phyloP scores from a whole-genome alignment of 2,329 filamentous ascomycete genomes.

The Ophiocordyceps polyrhachis-furcata region DNA sequence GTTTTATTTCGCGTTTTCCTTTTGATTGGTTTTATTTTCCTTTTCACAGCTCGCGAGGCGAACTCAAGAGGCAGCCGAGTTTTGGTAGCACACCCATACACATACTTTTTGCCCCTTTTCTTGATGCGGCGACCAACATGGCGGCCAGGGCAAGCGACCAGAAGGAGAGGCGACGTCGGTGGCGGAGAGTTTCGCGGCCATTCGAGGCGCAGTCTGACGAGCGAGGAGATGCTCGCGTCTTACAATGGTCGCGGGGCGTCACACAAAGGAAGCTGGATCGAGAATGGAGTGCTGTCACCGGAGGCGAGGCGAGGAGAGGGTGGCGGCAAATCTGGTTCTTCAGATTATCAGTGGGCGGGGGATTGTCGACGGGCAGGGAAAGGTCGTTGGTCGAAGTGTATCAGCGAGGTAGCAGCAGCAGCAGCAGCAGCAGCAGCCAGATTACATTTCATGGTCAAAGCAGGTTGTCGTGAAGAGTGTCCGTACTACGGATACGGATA shows the following conservation, averaged over 20 bases:
- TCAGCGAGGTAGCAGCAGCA: background rate
- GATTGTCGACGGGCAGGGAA: background rate
- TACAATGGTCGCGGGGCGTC: background rate
- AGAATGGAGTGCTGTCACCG: background rate
- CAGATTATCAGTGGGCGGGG: background rate
- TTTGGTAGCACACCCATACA: background rate
- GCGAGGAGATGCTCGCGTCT: background rate
- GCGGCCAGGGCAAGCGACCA: background rate
- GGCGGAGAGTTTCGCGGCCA: background rate
- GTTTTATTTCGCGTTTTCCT: background rate
- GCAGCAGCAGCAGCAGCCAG: background rate
- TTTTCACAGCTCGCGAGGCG: background rate
- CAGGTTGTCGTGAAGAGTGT: background rate
- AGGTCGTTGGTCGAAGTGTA: background rate
- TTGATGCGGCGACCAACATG: background rate
- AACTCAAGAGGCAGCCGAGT: background rate
- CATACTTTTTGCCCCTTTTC: background rate
- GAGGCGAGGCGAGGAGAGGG: background rate
- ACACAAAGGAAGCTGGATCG: background rate
- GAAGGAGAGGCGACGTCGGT: background rate
- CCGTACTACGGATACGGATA: no score
- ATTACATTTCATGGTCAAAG: background rate
- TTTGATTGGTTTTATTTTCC: background rate
- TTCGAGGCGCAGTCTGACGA: background rate
- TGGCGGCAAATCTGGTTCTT: background rate